Base-by-base conservation (phyloP, 106 monocot species). In the Xerophyta viscosa region DNA sequence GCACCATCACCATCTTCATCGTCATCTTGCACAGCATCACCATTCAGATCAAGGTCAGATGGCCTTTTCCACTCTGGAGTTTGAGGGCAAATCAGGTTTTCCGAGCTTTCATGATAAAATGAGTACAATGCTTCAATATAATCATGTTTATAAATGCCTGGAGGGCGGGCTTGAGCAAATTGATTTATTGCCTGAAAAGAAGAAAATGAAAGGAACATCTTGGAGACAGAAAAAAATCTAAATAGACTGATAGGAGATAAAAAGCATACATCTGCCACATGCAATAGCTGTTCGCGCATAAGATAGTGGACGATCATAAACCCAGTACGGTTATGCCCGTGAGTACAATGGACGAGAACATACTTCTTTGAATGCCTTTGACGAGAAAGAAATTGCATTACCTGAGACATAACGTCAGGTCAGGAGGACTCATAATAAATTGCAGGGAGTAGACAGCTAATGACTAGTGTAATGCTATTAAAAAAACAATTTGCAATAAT, bases 21-120 rank as follows among this genome's bases (percentile, higher is more conserved):
- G 29, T 84, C 79, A 65, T 85, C 85, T 29, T 72, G 85, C 17
- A 63, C 62, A 58, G 85, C 85, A 68, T 86, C 85, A 60, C 85
- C 85, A 76, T 86, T 86, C 27, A 86, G 57, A 73, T 86, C 85
- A 57, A 86, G 85, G 51, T 80, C 76, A 26, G 72, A 76, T 33
- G 80, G 37, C 29, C 80, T 72, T 49, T 86, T 86, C 85, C 85
- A 86, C 37, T 86, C 85, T 8, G 85, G 85, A 15, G 85, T 86
- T 11, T 69, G 4, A 58, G 85, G 85, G 56, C 85, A 86, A 56
- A 58, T 41, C 17, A 77, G 19, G 46, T 62, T 80, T 49, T 80
- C 76, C 61, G 85, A 72, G 37, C 27, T 41, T 65, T 86, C 85
- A 66, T 86, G 85, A 29, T 86, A 86, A 73, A 77, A 86, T 24